Conservation (phyloP, 2,329 filamentous ascomycete genomes). For the Byssoonygena ceratinophila region DNA sequence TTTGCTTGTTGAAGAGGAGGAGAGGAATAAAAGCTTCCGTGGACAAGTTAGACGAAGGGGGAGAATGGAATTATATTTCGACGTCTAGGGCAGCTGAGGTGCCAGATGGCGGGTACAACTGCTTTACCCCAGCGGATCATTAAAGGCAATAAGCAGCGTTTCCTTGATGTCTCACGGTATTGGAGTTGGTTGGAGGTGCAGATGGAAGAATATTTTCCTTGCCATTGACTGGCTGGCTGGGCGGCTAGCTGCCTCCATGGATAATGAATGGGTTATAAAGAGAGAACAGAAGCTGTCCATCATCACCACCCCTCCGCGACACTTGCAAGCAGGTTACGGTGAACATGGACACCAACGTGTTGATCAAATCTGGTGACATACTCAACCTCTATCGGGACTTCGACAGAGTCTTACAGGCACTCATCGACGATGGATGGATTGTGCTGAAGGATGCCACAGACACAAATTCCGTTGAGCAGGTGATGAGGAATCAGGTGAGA, state of each 20-base stretch:
- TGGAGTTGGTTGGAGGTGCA: neutral
- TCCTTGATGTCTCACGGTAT: neutral
- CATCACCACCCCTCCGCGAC: neutral
- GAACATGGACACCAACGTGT: constrained; percentile 4
- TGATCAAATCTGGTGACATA: constrained; percentile 9
- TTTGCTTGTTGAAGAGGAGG: neutral
- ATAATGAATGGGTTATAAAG: too few relatives aligned
- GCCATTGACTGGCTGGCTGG: too few relatives aligned
- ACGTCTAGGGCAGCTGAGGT: neutral
- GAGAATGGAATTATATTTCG: neutral
- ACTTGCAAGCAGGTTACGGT: neutral
- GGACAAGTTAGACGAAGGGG: neutral
- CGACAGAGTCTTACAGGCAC: constrained; percentile 1
- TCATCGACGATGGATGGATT: constrained; percentile 6
- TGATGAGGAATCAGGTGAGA: constrained; percentile 1
- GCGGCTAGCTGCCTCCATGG: too few relatives aligned
- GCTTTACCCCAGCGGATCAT: neutral
- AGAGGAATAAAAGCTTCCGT: neutral
- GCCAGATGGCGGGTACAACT: neutral
- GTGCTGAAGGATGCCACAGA: constrained; percentile 4
- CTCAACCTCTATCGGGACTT: constrained; percentile 7
- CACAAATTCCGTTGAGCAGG: constrained; percentile 5
- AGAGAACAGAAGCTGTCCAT: too few relatives aligned
- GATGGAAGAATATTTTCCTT: neutral
- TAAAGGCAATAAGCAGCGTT: neutral